phyloP scores from a whole-genome alignment of 1,284 basidiomycete species.

The Trichosporon sp. region DNA sequence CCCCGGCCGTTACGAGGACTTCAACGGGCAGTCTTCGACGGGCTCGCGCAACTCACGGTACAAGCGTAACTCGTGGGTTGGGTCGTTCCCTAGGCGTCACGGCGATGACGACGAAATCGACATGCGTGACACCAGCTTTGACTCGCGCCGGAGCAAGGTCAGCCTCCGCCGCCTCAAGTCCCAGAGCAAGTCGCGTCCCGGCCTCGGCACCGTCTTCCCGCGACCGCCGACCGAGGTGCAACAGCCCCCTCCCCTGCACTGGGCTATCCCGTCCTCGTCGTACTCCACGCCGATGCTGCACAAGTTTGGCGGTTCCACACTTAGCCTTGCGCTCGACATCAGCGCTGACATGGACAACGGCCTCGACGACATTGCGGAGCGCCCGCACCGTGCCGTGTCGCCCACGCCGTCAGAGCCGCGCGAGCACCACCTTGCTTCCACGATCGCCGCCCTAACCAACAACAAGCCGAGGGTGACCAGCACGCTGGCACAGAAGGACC shows the following conservation, averaged over 20 bases:
- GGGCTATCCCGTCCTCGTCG: slow-evolving; percentile 32
- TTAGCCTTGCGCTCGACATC: slow-evolving; percentile 32
- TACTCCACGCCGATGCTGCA: slow-evolving; percentile 35
- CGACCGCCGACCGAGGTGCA: slow-evolving; percentile 32
- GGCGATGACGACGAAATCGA: slow-evolving; percentile 25
- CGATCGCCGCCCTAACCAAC: slow-evolving; percentile 12
- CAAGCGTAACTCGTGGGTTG: slow-evolving; percentile 29
- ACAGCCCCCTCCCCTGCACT: slow-evolving; percentile 33
- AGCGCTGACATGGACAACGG: slow-evolving; percentile 26
- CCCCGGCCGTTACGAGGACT: not conserved
- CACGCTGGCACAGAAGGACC: slow-evolving; percentile 10
- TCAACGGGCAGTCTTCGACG: not conserved
- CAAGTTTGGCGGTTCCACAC: slow-evolving; percentile 35
- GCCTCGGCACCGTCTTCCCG: slow-evolving; percentile 33
- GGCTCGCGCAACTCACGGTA: slow-evolving; percentile 2
- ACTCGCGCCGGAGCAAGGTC: slow-evolving; percentile 27
- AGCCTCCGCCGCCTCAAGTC: slow-evolving; percentile 26
- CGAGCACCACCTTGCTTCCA: not conserved
- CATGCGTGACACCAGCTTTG: not conserved
- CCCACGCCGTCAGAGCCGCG: slow-evolving; percentile 10
- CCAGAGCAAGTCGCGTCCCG: slow-evolving; percentile 29
- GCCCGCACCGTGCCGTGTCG: not conserved
- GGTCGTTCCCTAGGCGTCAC: slow-evolving; percentile 8
- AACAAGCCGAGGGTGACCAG: not conserved
- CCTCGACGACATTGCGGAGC: slow-evolving; percentile 30